phyloP scores from a whole-genome alignment of 768 basidiomycete genomes.

The Termitomyces sp. region DNA sequence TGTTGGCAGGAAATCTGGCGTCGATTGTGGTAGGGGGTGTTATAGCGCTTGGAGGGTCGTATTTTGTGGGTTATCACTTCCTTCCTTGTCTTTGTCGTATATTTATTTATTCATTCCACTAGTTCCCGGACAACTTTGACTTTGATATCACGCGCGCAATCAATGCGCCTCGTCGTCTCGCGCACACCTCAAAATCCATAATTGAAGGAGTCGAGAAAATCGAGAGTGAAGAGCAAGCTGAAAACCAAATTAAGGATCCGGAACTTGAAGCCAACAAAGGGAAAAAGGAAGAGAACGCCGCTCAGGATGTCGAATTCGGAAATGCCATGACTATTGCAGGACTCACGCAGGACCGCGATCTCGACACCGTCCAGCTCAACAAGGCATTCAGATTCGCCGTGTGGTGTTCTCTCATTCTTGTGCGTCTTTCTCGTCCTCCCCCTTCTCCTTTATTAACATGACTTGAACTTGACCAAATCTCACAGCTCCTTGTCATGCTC shows the following conservation, averaged over 20 bases:
- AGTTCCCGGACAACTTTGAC: slow-evolving; percentile 56
- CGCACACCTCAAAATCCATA: no score
- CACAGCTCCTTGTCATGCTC: slow-evolving; percentile 57
- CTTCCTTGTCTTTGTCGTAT: background rate
- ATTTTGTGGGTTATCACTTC: slow-evolving; percentile 36
- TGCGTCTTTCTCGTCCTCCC: slow-evolving; percentile 24
- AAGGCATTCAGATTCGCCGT: slow-evolving; percentile 82
- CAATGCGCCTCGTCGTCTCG: slow-evolving; percentile 32
- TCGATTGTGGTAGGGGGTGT: slow-evolving; percentile 80
- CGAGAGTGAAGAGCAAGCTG: background rate
- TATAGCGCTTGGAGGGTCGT: slow-evolving; percentile 57
- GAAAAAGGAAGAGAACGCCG: slow-evolving; percentile 14
- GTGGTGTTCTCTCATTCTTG: slow-evolving; percentile 63
- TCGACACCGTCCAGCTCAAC: slow-evolving; percentile 57
- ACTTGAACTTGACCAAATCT: background rate
- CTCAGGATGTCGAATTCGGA: no score
- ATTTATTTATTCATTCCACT: slow-evolving; percentile 26
- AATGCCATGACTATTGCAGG: slow-evolving; percentile 4
- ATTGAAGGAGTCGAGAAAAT: no score
- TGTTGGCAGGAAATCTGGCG: slow-evolving; percentile 86
- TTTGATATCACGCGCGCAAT: slow-evolving; percentile 77
- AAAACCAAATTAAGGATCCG: slow-evolving; percentile 14
- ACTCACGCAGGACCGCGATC: slow-evolving; percentile 40
- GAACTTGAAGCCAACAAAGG: no score
- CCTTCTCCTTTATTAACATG: background rate